Evolutionary conservation across 2,329 filamentous ascomycete species (phyloP).

Genomic region (Diaporthe helianthi): DNA sequence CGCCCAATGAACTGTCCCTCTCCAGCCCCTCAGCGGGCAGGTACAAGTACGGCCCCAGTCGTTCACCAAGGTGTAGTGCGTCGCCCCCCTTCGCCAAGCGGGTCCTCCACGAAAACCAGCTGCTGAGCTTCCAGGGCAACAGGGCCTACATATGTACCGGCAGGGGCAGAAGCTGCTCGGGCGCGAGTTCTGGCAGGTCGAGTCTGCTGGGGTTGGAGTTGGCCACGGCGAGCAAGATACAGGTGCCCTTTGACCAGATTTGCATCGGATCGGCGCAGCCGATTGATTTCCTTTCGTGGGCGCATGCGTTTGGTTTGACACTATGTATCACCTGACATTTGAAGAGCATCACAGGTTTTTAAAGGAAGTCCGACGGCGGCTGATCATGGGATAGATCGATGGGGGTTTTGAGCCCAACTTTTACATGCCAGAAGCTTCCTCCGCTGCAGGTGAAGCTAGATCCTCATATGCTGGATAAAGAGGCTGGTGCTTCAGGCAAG

Average conservation of each 20-base stretch:
- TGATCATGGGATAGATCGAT: background rate
- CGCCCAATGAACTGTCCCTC: constrained; percentile 51
- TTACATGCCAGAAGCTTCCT: constrained; percentile 1
- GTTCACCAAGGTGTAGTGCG: background rate
- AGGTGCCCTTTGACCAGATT: background rate
- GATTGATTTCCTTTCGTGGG: background rate
- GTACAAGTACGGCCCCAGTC: constrained; percentile 36
- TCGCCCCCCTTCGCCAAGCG: constrained; percentile 7
- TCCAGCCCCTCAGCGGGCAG: constrained; percentile 44
- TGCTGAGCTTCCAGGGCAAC: constrained; percentile 11
- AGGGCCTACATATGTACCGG: background rate
- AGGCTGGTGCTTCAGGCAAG: background rate
- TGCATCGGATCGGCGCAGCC: background rate
- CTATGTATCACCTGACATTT: constrained; percentile 3
- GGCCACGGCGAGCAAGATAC: background rate
- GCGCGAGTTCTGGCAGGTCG: background rate
- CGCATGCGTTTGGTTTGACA: background rate
- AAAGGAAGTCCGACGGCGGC: background rate
- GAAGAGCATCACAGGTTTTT: background rate
- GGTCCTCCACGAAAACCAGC: constrained; percentile 4
- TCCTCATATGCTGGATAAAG: background rate
- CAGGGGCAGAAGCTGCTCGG: background rate
- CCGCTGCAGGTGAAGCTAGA: background rate
- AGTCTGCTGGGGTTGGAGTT: background rate
- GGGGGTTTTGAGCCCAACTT: background rate